These are phyloP conservation scores for Cercospora sp. DNA, from an alignment of 2,329 filamentous ascomycete species.

Conservation along the genomic window DNA sequence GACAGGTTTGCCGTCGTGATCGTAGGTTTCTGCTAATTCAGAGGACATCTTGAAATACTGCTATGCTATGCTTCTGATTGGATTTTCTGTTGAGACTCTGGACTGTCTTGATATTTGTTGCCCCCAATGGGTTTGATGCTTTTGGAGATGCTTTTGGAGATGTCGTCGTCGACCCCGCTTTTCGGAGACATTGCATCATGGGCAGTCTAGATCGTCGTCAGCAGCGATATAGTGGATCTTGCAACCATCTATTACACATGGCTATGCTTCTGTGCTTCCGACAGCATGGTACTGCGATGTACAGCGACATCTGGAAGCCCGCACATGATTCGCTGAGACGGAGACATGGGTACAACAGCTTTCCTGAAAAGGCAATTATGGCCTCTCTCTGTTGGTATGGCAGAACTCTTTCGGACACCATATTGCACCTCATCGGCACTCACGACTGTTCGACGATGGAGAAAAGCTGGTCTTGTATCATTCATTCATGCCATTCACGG, in stretches of 20 bases:
- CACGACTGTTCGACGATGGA: too few relatives aligned
- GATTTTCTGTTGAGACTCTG: background rate
- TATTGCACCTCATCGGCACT: too few relatives aligned
- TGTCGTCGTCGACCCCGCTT: constrained; percentile 11
- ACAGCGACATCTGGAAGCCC: background rate
- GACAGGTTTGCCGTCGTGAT: constrained; percentile 34
- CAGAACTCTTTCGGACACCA: background rate
- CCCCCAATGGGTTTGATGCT: background rate
- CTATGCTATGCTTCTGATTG: background rate
- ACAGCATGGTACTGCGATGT: background rate
- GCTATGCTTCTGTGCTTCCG: background rate
- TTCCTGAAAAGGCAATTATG: background rate
- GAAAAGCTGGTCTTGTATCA: background rate
- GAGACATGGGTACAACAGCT: background rate
- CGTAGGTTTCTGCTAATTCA: constrained; percentile 36
- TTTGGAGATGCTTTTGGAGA: constrained; percentile 6
- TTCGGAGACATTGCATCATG: constrained; percentile 10
- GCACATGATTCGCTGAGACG: background rate
- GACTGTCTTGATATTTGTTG: background rate
- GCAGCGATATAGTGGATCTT: background rate
- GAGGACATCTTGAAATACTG: constrained; percentile 6
- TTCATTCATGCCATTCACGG: background rate
- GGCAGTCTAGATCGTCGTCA: background rate
- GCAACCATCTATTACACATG: background rate
- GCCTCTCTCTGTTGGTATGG: background rate